A percentile compares a stretch with the other conserved stretches of the same genome.
Evolutionary conservation across 1,284 basidiomycete species (phyloP).

Genomic region (Kalmanozyma brasiliensis): DNA sequence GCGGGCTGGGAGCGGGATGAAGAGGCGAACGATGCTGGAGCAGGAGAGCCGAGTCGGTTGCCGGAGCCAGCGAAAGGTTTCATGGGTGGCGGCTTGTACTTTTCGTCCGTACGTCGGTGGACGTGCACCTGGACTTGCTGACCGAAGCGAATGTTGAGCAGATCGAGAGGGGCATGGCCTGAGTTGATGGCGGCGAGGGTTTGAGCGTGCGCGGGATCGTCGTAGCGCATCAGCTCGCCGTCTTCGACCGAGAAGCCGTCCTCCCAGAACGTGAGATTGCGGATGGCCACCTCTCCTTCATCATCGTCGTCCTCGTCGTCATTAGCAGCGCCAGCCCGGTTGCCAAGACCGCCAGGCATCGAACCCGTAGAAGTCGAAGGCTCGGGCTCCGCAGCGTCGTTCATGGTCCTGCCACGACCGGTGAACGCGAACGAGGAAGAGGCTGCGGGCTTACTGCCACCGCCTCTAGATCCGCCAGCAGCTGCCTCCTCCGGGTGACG

Average conservation of each 20-base stretch:
- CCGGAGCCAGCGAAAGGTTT: conserved; percentile 81
- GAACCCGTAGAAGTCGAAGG: conserved; percentile 18
- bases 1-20: conserved; percentile 48
- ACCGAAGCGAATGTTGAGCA: conserved; percentile 80
- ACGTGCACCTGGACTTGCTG: conserved; percentile 90
- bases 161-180: conserved; percentile 81
- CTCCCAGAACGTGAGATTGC: conserved; percentile 90
- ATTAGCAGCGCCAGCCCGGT: conserved; percentile 1
- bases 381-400: conserved; percentile 30
- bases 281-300: conserved; percentile 72
- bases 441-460: conserved; percentile 8
- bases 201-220: conserved; percentile 80
- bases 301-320: conserved; percentile 64
- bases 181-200: conserved; percentile 82
- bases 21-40: conserved; percentile 42
- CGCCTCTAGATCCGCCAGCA: conserved; percentile 8
- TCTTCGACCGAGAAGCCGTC: conserved; percentile 94
- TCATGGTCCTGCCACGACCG: conserved; percentile 51
- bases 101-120: conserved; percentile 78
- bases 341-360: conserved; percentile 36
- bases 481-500: conserved; percentile 20
- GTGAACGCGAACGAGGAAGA: conserved; percentile 38
- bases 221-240: conserved; percentile 84
- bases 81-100: conserved; percentile 74
- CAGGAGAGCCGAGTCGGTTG: conserved; percentile 77